phyloP scores from a whole-genome alignment of 345 rosid genomes.

The Dimocarpus longan region DNA sequence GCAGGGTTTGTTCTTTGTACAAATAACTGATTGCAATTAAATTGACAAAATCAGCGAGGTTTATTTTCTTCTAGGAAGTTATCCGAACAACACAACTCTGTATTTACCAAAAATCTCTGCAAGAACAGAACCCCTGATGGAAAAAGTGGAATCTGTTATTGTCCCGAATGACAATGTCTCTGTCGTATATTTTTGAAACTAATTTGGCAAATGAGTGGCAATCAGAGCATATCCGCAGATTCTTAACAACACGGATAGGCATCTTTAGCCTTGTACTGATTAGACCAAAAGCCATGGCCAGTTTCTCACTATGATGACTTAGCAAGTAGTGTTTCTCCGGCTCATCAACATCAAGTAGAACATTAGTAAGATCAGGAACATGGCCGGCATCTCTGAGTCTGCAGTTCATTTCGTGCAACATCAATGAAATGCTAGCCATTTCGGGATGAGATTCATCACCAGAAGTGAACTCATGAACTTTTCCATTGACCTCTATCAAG shows the following conservation, averaged over 20 bases:
- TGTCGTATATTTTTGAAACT: conserved; percentile 42
- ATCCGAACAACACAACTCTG: background rate
- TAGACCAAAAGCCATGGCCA: conserved; percentile 61
- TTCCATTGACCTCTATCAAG: conserved; percentile 43
- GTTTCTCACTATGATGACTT: conserved; percentile 64
- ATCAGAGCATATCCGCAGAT: conserved; percentile 61
- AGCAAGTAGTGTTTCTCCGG: conserved; percentile 50
- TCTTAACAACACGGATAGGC: conserved; percentile 53
- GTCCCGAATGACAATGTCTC: conserved; percentile 57
- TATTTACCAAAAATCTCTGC: conserved; percentile 52
- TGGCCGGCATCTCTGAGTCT: conserved; percentile 46
- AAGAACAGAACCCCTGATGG: conserved; percentile 52
- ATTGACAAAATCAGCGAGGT: background rate
- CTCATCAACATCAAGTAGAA: conserved; percentile 62
- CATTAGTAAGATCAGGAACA: conserved; percentile 54
- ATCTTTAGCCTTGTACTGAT: conserved; percentile 45
- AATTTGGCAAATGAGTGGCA: conserved; percentile 60
- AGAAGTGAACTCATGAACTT: conserved; percentile 54
- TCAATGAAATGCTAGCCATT: conserved; percentile 43
- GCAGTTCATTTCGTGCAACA: conserved; percentile 49
- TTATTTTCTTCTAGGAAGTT: background rate
- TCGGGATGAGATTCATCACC: conserved; percentile 59
- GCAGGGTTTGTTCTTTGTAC: background rate
- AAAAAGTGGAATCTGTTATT: conserved; percentile 64
- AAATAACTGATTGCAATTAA: background rate